phyloP scores from a whole-genome alignment of 495 filamentous ascomycete genomes.

The Penicillium dipodomyicola region DNA sequence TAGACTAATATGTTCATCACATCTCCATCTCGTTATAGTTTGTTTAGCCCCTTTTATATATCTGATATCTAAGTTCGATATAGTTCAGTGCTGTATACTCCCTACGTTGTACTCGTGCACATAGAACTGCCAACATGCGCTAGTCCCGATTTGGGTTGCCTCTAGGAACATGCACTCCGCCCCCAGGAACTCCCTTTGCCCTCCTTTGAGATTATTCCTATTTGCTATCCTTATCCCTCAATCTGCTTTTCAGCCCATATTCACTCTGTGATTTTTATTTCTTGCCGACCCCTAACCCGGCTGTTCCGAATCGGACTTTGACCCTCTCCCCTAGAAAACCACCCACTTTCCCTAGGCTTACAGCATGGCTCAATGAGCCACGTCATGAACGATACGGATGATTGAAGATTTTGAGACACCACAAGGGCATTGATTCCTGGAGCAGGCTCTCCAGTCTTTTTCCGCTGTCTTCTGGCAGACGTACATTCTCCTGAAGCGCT shows the following conservation, averaged over 20 bases:
- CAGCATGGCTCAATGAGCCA: conserved; percentile 40
- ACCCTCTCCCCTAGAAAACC: conserved; percentile 11
- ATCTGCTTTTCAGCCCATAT: conserved; percentile 1
- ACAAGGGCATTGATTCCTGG: conserved; percentile 26
- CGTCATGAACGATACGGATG: conserved; percentile 28
- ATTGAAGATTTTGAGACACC: conserved; percentile 25
- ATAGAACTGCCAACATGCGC: conserved; percentile 10
- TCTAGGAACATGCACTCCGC: conserved; percentile 10
- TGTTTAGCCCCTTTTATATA: background rate
- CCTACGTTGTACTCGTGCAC: background rate
- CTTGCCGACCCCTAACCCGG: background rate
- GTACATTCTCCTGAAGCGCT: background rate
- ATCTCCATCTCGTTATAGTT: background rate
- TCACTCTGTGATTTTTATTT: background rate
- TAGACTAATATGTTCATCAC: background rate
- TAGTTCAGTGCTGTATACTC: background rate
- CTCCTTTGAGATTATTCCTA: conserved; percentile 8
- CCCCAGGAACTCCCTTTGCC: conserved; percentile 15
- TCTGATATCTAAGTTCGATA: background rate
- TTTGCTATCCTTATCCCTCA: conserved; percentile 11
- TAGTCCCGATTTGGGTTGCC: conserved; percentile 23
- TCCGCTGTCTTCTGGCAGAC: background rate
- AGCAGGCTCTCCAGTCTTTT: conserved; percentile 24
- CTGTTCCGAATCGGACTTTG: conserved; percentile 13
- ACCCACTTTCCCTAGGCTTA: conserved; percentile 16